A percentile compares a stretch with the other conserved stretches of the same genome.
Conservation (phyloP, 371 early-diverging fungal species). For the Capillidium rhysosporum region DNA sequence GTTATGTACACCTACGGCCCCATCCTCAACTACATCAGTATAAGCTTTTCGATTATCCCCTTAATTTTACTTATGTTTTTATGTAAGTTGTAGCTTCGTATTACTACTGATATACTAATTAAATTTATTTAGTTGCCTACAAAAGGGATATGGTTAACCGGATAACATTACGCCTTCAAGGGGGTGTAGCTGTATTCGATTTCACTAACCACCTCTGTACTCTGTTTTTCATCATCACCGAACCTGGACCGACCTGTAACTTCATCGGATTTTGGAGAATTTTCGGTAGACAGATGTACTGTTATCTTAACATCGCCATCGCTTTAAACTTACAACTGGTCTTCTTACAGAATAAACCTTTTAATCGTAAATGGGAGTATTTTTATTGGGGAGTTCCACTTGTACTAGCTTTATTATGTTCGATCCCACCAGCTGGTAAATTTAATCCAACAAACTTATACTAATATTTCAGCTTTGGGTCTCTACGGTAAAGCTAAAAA, state of each 20-base stretch:
- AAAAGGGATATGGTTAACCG: not conserved
- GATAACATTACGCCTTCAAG: not conserved
- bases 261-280: not conserved
- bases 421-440: not conserved
- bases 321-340: conserved; percentile 2
- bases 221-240: not conserved
- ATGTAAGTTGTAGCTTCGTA: not conserved
- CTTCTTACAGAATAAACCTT: not conserved
- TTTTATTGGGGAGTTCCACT: not conserved
- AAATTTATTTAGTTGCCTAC: not conserved
- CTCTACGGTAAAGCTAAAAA: not conserved
- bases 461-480: not conserved
- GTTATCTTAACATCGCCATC: not conserved
- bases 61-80: not conserved
- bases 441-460: not conserved
- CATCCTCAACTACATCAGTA: too few relatives aligned
- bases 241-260: not conserved
- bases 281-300: conserved; percentile 1
- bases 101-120: not conserved
- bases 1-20: too few relatives aligned
- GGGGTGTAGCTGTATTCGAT: not conserved
- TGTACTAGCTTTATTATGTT: not conserved
- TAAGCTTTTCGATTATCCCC: not conserved
- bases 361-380: not conserved
- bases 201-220: not conserved